Percentiles rank a stretch among this genome's conserved stretches.
These are phyloP conservation scores for Rhizoclosmatium globosum DNA, from an alignment of 192 early-diverging fungal species.

Conservation along the genomic window DNA sequence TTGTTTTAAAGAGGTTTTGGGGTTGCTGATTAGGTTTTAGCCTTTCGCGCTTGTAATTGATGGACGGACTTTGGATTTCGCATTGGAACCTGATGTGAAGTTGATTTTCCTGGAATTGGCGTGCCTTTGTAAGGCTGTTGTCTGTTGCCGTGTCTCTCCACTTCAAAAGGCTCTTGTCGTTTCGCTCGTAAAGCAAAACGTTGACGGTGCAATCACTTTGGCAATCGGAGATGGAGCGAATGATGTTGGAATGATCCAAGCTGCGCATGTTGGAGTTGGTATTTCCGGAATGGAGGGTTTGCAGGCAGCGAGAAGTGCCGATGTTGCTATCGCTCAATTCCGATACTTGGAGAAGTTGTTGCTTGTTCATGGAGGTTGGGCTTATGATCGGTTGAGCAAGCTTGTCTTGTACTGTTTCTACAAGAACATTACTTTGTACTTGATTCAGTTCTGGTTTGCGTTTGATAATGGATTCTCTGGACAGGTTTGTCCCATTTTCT, in stretches of 20 bases:
- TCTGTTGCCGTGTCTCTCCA: slow-evolving; percentile 98
- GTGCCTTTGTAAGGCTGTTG: slow-evolving; percentile 90
- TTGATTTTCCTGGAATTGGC: slow-evolving; percentile 87
- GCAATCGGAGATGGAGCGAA: slow-evolving; percentile 99
- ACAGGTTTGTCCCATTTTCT: slow-evolving; percentile 45
- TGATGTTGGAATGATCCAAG: slow-evolving; percentile 99
- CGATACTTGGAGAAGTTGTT: slow-evolving; percentile 92
- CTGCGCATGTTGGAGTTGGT: slow-evolving; percentile 97
- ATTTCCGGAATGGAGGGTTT: slow-evolving; percentile 96
- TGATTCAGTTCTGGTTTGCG: slow-evolving; percentile 97
- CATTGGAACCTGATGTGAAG: slow-evolving; percentile 78
- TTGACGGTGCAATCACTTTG: slow-evolving; percentile 81
- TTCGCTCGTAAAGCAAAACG: slow-evolving; percentile 91
- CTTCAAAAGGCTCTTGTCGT: slow-evolving; percentile 98
- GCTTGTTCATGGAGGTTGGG: slow-evolving; percentile 98
- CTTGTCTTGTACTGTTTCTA: slow-evolving; percentile 98
- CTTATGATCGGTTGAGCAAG: slow-evolving; percentile 93
- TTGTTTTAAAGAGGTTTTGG: neutral
- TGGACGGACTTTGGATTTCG: slow-evolving; percentile 89
- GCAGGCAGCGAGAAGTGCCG: slow-evolving; percentile 94
- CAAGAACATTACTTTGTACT: slow-evolving; percentile 98
- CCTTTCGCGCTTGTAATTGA: slow-evolving; percentile 95
- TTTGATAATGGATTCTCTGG: slow-evolving; percentile 97
- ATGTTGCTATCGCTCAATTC: slow-evolving; percentile 99
- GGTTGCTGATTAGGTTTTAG: slow-evolving; percentile 34